Evolutionary conservation across 2,329 filamentous ascomycete genomes (phyloP).

Genomic region (Cadophora gregata): DNA sequence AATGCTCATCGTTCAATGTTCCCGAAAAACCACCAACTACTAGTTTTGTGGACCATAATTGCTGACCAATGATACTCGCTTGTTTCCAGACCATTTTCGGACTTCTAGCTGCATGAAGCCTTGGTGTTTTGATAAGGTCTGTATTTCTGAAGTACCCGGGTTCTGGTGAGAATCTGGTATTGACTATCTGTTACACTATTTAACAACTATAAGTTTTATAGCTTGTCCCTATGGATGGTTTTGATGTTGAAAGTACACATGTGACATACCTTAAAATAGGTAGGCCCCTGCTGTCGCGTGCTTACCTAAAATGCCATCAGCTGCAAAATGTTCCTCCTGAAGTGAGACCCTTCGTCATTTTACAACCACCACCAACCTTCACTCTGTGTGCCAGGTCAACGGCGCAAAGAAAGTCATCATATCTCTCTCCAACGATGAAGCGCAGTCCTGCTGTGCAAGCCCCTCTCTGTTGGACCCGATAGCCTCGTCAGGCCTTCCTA

Average conservation of each 20-base stretch:
- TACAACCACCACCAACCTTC: conserved; percentile 24
- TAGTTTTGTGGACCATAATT: neutral
- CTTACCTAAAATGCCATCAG: conserved; percentile 22
- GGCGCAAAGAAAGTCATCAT: conserved; percentile 42
- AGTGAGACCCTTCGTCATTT: conserved; percentile 25
- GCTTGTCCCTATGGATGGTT: neutral
- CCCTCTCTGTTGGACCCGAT: conserved; percentile 62
- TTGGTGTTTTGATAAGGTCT: neutral
- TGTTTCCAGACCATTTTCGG: neutral
- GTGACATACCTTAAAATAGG: too few species aligned
- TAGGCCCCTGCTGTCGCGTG: conserved; percentile 23
- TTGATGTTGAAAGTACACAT: conserved; percentile 6
- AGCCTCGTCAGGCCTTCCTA: conserved; percentile 45
- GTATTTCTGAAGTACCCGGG: neutral
- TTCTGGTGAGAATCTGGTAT: neutral
- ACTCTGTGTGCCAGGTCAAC: conserved; percentile 40
- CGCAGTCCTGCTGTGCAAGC: conserved; percentile 60
- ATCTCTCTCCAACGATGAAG: conserved; percentile 57
- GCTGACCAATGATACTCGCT: neutral
- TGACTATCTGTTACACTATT: neutral
- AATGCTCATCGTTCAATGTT: neutral
- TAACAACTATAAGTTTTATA: neutral
- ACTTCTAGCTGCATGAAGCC: neutral
- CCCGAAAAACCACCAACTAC: neutral
- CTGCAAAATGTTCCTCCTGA: conserved; percentile 4